A percentile compares a stretch with the other conserved stretches of the same genome.
phyloP scores from a whole-genome alignment of 805 yeast genomes.

The Wickerhamomyces queroliae region DNA sequence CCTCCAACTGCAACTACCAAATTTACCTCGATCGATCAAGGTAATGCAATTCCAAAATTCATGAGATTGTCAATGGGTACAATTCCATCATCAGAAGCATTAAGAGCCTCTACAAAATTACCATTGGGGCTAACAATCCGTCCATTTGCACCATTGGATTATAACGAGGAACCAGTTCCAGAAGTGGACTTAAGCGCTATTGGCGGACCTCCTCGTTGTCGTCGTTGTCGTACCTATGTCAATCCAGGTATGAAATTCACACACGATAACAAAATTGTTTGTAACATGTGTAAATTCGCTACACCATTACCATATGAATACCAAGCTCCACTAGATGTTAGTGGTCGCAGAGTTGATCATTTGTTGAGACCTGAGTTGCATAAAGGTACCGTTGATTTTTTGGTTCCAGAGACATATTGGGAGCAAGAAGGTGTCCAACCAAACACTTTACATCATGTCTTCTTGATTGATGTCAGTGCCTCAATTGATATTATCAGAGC shows the following conservation, averaged over 20 bases:
- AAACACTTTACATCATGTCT: conserved; percentile 59
- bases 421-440: conserved; percentile 34
- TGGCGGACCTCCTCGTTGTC: conserved; percentile 81
- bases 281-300: conserved; percentile 84
- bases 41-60: conserved; percentile 75
- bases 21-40: conserved; percentile 71
- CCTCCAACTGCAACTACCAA: conserved; percentile 78
- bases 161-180: conserved; percentile 53
- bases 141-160: conserved; percentile 70
- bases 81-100: conserved; percentile 67
- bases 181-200: conserved; percentile 51
- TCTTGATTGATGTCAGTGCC: conserved; percentile 67
- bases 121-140: conserved; percentile 79
- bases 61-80: conserved; percentile 76
- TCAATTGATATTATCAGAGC: conserved; percentile 55
- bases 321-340: conserved; percentile 51
- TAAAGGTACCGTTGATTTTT: conserved; percentile 78
- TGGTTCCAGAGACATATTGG: conserved; percentile 73
- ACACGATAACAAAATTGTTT: conserved; percentile 57
- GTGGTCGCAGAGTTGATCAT: conserved; percentile 60
- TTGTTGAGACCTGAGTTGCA: conserved; percentile 67
- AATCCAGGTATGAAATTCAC: conserved; percentile 74
- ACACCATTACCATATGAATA: conserved; percentile 67
- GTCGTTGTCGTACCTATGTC: conserved; percentile 84
- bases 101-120: conserved; percentile 62